Base-by-base conservation (phyloP, 176 grass and related monocot genomes). In the Bonia amplexicaulis region DNA sequence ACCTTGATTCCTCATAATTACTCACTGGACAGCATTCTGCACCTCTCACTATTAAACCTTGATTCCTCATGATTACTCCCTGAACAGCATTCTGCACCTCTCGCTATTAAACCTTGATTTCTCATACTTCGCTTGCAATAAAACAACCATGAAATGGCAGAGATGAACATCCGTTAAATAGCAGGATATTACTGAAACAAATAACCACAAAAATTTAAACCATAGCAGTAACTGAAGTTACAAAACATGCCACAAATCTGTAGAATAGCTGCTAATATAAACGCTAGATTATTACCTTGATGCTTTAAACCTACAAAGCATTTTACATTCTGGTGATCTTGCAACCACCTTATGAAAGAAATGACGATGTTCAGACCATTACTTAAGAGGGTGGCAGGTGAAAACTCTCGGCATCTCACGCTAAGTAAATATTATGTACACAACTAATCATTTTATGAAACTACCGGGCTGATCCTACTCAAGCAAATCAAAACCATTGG, bases 371-470 rank as follows among this genome's bases (percentile, higher is more conserved):
- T 48, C 42, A 58, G 22, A 58, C 40, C 22, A 33, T 54, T 37
- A 74, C 79, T 73, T 69, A 42, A 49, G 55, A 83, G 16, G 47
- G 40, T 53, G 55, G 59, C 41, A 86, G 41, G 23, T 29, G 20
- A 82, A 2, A 81, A 82, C 48, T 69, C 48, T 46, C 69, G 9
- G 69, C 42, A 76, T 80, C 83, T 84, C 74, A 87, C 31, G 14
- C 69, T 87, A 80, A 76, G 84, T 79, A 89, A 87, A 87, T 89
- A 89, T 89, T 92, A 92, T 92, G 70, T 92, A 92, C 90, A 87
- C 31, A 83, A 26, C 74, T 89, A 80, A 71, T 49, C 65, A 37
- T 92, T 69, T 74, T 68, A 69, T 12, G 19, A 83, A 67, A 42
- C 74, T 80, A 78, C 57, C 31, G 74, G 15, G 60, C 67, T 71